These are phyloP conservation scores for Thraustotheca clavata DNA, from an alignment of 352 stramenopile genomes.

Conservation along the genomic window DNA sequence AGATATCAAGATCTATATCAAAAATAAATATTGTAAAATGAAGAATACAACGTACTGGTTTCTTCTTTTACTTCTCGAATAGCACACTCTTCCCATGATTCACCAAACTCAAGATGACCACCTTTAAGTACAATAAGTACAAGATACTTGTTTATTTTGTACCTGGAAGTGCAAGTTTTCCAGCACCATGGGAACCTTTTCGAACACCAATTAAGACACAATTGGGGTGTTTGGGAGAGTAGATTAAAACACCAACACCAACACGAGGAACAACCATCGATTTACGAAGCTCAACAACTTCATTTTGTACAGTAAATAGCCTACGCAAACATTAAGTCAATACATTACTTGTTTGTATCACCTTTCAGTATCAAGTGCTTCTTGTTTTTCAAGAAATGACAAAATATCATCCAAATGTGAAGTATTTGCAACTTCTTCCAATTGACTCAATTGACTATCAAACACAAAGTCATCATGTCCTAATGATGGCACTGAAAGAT, in stretches of 20 bases:
- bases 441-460: constrained; percentile 64
- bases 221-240: constrained; percentile 45
- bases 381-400: constrained; percentile 73
- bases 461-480: constrained; percentile 33
- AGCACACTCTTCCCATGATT: constrained; percentile 70
- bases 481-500: constrained; percentile 1
- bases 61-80: constrained; percentile 78
- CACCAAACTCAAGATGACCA: constrained; percentile 77
- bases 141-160: background rate
- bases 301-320: constrained; percentile 41
- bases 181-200: constrained; percentile 66
- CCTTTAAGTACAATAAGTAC: constrained; percentile 19
- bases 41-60: constrained; percentile 32
- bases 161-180: constrained; percentile 68
- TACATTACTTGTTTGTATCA: constrained; percentile 23
- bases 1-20: constrained; percentile 37
- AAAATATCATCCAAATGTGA: constrained; percentile 82
- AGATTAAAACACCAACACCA: constrained; percentile 65
- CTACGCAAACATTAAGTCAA: constrained; percentile 22
- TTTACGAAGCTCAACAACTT: constrained; percentile 53
- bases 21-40: background rate
- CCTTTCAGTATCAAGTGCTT: constrained; percentile 52
- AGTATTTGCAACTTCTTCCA: constrained; percentile 74
- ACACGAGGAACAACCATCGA: constrained; percentile 58
- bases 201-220: constrained; percentile 67